Conservation (phyloP, 805 yeast species). For the Candida loeiensis region DNA sequence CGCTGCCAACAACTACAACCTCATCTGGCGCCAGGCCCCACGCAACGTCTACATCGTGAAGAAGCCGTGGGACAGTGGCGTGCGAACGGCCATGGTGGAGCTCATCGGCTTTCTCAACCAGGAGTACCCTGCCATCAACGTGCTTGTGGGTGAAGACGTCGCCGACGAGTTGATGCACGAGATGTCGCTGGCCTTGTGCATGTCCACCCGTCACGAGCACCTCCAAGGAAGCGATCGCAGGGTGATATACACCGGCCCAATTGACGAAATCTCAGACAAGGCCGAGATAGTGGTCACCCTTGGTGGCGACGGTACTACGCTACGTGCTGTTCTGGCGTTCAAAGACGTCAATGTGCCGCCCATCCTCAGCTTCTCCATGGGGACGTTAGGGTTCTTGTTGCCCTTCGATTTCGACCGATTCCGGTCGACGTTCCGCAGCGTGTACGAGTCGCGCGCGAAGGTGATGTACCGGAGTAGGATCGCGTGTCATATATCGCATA, state of each 20-base stretch:
- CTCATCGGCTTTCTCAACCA: constrained; percentile 60
- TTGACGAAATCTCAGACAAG: constrained; percentile 53
- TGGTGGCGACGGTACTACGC: constrained; percentile 96
- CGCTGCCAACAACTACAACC: constrained; percentile 55
- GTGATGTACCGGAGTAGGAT: constrained; percentile 76
- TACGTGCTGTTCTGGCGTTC: constrained; percentile 78
- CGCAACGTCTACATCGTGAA: constrained; percentile 77
- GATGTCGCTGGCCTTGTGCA: constrained; percentile 8
- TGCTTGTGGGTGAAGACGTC: constrained; percentile 72
- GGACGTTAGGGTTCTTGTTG: constrained; percentile 83
- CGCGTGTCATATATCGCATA: constrained; percentile 60
- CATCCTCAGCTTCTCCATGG: constrained; percentile 80
- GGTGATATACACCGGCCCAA: constrained; percentile 54
- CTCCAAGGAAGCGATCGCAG: neutral
- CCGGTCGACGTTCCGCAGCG: constrained; percentile 56
- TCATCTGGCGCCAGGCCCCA: constrained; percentile 71
- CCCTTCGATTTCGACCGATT: constrained; percentile 78
- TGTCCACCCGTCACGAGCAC: constrained; percentile 2
- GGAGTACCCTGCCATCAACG: constrained; percentile 67
- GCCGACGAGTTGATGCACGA: constrained; percentile 59
- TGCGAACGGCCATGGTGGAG: constrained; percentile 60
- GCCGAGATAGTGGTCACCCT: constrained; percentile 80
- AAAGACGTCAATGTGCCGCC: constrained; percentile 79
- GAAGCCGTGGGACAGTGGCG: constrained; percentile 73
- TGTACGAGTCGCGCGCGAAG: constrained; percentile 63